Percentiles rank a stretch among this genome's conserved stretches.
Evolutionary conservation across 2,329 filamentous ascomycete genomes (phyloP).

Genomic region (Domatiomyces catenatus): DNA sequence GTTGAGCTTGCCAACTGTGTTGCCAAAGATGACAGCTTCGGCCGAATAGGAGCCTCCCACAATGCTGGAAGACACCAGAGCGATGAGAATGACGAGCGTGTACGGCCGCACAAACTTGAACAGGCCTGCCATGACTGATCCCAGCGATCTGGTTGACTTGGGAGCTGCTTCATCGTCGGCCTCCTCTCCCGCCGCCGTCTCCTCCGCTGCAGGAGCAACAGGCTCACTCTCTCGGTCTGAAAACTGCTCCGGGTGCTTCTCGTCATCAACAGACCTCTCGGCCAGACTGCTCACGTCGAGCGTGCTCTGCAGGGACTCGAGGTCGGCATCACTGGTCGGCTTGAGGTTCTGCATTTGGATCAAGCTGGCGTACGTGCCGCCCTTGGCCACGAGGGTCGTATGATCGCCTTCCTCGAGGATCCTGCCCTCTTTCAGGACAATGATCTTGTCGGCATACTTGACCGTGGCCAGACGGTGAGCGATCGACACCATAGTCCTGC

Average conservation of each 20-base stretch:
- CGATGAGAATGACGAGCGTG: slow-evolving; percentile 30
- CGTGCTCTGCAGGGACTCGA: neutral
- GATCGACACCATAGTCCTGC: slow-evolving; percentile 18
- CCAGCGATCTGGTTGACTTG: neutral
- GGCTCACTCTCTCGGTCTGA: neutral
- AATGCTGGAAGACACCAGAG: slow-evolving; percentile 36
- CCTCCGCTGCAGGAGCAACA: neutral
- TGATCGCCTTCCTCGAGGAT: slow-evolving; percentile 24
- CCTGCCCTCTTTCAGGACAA: slow-evolving; percentile 22
- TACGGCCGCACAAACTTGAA: slow-evolving; percentile 31
- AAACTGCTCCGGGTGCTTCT: neutral
- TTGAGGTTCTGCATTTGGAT: slow-evolving; percentile 31
- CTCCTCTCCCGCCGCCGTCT: neutral
- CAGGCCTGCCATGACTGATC: slow-evolving; percentile 19
- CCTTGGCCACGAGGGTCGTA: slow-evolving; percentile 19
- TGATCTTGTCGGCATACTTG: slow-evolving; percentile 25
- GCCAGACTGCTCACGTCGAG: neutral
- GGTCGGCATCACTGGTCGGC: neutral
- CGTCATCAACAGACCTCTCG: neutral
- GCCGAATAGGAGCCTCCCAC: slow-evolving; percentile 44
- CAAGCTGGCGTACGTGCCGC: slow-evolving; percentile 35
- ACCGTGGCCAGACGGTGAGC: slow-evolving; percentile 21
- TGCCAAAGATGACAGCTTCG: slow-evolving; percentile 45
- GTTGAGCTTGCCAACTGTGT: slow-evolving; percentile 42
- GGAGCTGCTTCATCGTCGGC: neutral